Base-by-base conservation (phyloP, 345 rosid species). In the Eucalyptus marginata region DNA sequence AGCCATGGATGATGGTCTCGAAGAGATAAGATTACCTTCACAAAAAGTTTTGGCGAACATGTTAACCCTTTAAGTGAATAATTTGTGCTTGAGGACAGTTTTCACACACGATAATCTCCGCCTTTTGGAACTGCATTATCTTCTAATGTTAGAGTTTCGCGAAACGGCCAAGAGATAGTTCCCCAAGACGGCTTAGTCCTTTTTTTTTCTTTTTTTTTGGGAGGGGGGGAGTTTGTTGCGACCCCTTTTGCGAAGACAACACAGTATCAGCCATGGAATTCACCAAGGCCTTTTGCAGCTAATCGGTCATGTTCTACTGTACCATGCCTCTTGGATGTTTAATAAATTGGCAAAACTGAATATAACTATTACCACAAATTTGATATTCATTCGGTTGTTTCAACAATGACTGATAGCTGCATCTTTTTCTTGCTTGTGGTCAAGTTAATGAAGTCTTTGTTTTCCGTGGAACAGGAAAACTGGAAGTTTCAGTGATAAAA, bases 131-230 rank as follows among this genome's bases (percentile, higher is more conserved):
- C 11, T 66, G 79, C 40, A 15, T 17, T 31, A 8, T 66, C 79
- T 16, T 66, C 79, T 66, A 15, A 66, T 9, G 40, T 66, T n/a
- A 15, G 76, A 64, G 76, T n/a, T n/a, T 31, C 76, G 20, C 22
- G 10, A 66, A n/a, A 66, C 36, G 22, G 22, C 79, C 79, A 8
- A 66, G 31, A 4, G 4, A 15, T 15, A 31, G 79, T 4, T 31
- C 5, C 40, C 40, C 20, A 8, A 31, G 40, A 66, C 36, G 10
- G 43, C 36, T 66, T 11, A 58, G n/a, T 52, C 17, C 2, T 49
- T 17, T 1, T 52, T 52, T 1, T 2, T 6, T 2, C 7, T 51
- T 16, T 51, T 51, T 49, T 13, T 43, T 5, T 7, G 3, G 2
- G 22, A 2, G 4, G 22, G 4, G 9, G 14, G 31, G 68, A 8